Evolutionary conservation across 2,329 filamentous ascomycete species (phyloP), one percentile per base, ranked within the genome.

Genomic region (Sphaerulina vaccinii): DNA sequence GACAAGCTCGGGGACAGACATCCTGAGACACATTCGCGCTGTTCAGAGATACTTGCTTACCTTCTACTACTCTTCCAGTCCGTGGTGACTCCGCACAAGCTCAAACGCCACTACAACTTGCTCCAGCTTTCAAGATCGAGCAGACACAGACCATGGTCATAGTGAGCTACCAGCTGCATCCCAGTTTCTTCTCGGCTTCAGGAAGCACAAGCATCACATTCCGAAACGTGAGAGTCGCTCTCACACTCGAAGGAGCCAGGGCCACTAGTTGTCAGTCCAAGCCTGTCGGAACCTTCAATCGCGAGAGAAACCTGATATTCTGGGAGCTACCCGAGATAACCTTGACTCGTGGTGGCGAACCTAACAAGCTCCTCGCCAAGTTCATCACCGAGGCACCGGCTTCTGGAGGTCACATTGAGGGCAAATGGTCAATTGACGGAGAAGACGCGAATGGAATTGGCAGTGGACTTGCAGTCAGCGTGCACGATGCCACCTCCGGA

Each of bases 111-210:
- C 74, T 96, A 10, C 73, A 87, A 13, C 74, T 96, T 39, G 82
- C 81, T 16, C 86, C 89, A 3, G 79, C 79, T 1, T 96, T 91
- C 90, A 95, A 92, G 67, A 77, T 88, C 1, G 86, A 93, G 63
- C 82, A 87, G 37, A 85, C 87, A 57, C 92, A 96, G 71, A 82
- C 92, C n/a, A 91, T 88, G 35, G 82, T 95, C 35, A 82, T 96
- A 48, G 75, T 97, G 32, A 84, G 87, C 65, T 97, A 96, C 72
- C 84, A 84, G 5, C 79, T 93, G 13, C 96, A 96, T 69, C 87
- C 90, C 0, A 74, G 77, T n/a, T n/a, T n/a, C 1, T 90, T 84
- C 65, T 58, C 75, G 73, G 42, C 73, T 76, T 44, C 64, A 75
- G 63, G 65, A 32, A 49, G 53, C 13, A 51, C 61, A 16, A 70